Conservation (phyloP, 495 filamentous ascomycete genomes). For the Filosporella fistucella region DNA sequence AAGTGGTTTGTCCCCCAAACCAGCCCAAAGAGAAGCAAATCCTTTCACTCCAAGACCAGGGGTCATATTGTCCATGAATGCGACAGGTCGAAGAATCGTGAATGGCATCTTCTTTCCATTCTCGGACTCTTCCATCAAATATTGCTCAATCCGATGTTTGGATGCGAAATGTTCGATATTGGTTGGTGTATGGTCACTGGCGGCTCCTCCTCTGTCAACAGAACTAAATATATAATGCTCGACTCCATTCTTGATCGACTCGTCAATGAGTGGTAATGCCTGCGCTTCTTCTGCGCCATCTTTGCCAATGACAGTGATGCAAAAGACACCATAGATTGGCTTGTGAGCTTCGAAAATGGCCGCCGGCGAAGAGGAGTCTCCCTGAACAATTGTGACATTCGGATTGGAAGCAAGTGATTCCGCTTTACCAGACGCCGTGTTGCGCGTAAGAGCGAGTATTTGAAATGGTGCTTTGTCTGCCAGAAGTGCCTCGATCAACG, state of each 20-base stretch:
- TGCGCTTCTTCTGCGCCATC: slow-evolving; percentile 48
- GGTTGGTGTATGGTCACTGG: slow-evolving; percentile 53
- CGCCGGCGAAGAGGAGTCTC: slow-evolving; percentile 27
- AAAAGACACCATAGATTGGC: slow-evolving; percentile 44
- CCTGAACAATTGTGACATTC: slow-evolving; percentile 20
- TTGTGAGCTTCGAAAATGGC: slow-evolving; percentile 32
- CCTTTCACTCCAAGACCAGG: slow-evolving; percentile 55
- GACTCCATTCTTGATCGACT: slow-evolving; percentile 51
- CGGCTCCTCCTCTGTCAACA: slow-evolving; percentile 63
- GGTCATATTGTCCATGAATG: slow-evolving; percentile 64
- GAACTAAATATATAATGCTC: slow-evolving; percentile 65
- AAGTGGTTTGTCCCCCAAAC: slow-evolving; percentile 39
- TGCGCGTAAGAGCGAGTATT: slow-evolving; percentile 68
- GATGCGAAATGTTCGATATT: slow-evolving; percentile 61
- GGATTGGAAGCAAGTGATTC: slow-evolving; percentile 41
- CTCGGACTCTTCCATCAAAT: slow-evolving; percentile 41
- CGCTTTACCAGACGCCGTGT: slow-evolving; percentile 47
- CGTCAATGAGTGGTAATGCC: slow-evolving; percentile 60
- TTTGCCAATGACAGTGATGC: slow-evolving; percentile 36
- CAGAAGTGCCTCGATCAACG: slow-evolving; percentile 54
- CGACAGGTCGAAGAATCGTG: slow-evolving; percentile 57
- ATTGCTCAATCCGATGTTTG: slow-evolving; percentile 64
- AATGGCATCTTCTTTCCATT: slow-evolving; percentile 44
- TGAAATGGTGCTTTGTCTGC: slow-evolving; percentile 37
- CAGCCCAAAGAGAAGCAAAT: slow-evolving; percentile 49